These are phyloP conservation scores for Eucalyptus tenuipes DNA, from an alignment of 345 rosid genomes.

Conservation along the genomic window DNA sequence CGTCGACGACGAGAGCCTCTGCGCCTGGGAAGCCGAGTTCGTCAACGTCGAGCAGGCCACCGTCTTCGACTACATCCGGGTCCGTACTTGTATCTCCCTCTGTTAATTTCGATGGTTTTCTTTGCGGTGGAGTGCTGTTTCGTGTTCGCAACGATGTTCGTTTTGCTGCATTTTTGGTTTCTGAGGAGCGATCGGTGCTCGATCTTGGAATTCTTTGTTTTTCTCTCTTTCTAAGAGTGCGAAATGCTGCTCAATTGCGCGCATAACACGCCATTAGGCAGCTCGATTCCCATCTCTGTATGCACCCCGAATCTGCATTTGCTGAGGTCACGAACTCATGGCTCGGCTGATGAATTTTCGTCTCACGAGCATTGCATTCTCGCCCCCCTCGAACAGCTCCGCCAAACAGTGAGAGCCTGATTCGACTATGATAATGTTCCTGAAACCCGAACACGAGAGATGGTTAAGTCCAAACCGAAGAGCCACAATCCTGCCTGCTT, in stretches of 20 bases:
- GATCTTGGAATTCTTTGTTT: neutral
- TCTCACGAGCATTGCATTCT: neutral
- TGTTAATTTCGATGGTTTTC: neutral
- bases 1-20: slow-evolving; percentile 11
- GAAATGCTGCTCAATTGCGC: neutral
- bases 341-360: neutral
- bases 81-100: neutral
- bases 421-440: too few species aligned
- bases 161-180: neutral
- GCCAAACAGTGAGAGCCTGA: neutral
- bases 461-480: neutral
- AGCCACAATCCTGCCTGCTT: neutral
- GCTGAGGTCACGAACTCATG: neutral
- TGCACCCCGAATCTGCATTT: neutral
- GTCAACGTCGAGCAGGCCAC: slow-evolving; percentile 35
- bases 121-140: neutral
- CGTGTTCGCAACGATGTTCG: neutral
- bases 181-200: neutral
- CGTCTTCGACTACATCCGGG: slow-evolving; percentile 50
- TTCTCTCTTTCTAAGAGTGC: neutral
- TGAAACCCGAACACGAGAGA: neutral
- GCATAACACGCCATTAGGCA: neutral
- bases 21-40: slow-evolving; percentile 41
- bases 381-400: neutral
- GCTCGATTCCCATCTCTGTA: neutral